phyloP scores from a whole-genome alignment of 2,329 filamentous ascomycete genomes.

The Sporothrix pseudoabietina region DNA sequence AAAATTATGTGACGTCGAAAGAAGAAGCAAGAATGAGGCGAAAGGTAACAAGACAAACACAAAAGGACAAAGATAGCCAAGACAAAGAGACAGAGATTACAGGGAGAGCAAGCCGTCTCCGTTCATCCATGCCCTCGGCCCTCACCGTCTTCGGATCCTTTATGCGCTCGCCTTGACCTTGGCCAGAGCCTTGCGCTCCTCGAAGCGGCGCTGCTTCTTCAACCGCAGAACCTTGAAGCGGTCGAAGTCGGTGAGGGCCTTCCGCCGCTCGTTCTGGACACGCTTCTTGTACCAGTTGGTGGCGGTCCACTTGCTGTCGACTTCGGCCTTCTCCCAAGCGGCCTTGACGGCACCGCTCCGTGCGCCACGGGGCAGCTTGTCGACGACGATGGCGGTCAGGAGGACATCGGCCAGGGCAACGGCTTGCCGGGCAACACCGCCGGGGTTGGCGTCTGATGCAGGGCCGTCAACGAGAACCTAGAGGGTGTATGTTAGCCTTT shows the following conservation, averaged over 20 bases:
- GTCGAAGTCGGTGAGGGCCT: constrained; percentile 95
- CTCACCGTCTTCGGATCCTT: constrained; percentile 37
- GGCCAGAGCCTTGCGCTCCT: constrained; percentile 93
- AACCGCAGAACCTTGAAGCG: constrained; percentile 99
- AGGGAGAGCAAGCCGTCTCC: neutral
- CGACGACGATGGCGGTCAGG: constrained; percentile 85
- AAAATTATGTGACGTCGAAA: constrained; percentile 21
- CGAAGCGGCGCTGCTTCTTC: constrained; percentile 99
- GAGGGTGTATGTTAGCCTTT: constrained; percentile 28
- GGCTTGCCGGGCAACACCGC: constrained; percentile 78
- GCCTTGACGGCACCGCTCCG: constrained; percentile 82
- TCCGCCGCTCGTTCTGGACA: constrained; percentile 80
- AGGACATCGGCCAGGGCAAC: constrained; percentile 79
- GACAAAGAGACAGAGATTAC: neutral
- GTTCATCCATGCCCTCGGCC: neutral
- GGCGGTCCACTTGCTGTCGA: constrained; percentile 91
- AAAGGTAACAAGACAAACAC: neutral
- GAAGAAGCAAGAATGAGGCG: constrained; percentile 1
- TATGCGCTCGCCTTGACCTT: constrained; percentile 86
- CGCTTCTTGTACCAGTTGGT: constrained; percentile 95
- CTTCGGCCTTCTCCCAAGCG: constrained; percentile 86
- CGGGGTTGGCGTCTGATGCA: constrained; percentile 74
- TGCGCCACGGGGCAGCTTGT: constrained; percentile 80
- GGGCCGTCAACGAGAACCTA: constrained; percentile 97
- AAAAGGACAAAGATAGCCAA: constrained; percentile 11